phyloP scores from a whole-genome alignment of 2,329 filamentous ascomycete species.

The Diaporthe ilicicola region DNA sequence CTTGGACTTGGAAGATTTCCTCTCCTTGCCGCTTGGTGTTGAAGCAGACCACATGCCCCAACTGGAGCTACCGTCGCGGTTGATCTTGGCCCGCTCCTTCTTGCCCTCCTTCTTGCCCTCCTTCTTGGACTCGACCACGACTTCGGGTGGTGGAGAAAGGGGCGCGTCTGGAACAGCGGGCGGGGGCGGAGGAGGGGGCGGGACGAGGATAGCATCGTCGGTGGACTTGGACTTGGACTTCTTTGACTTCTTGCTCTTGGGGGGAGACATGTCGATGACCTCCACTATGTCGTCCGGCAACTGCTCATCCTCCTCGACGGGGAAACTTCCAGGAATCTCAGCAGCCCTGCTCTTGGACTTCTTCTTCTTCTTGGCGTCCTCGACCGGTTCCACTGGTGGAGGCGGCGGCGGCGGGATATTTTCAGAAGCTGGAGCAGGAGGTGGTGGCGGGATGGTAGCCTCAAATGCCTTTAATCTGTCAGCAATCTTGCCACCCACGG shows the following conservation, averaged over 20 bases:
- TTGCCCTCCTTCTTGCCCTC: slow-evolving; percentile 76
- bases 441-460: slow-evolving; percentile 45
- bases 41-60: slow-evolving; percentile 80
- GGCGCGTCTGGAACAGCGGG: slow-evolving; percentile 58
- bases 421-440: slow-evolving; percentile 37
- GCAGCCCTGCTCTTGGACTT: slow-evolving; percentile 46
- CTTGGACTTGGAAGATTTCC: slow-evolving; percentile 70
- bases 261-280: slow-evolving; percentile 58
- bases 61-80: slow-evolving; percentile 70
- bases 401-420: slow-evolving; percentile 49
- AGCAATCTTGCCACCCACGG: slow-evolving; percentile 60
- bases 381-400: slow-evolving; percentile 40
- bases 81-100: slow-evolving; percentile 81
- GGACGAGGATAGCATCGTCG: not conserved
- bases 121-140: slow-evolving; percentile 50
- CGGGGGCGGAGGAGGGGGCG: slow-evolving; percentile 13
- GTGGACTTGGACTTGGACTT: slow-evolving; percentile 38
- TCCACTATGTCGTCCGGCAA: slow-evolving; percentile 52
- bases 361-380: slow-evolving; percentile 51
- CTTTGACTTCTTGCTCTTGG: slow-evolving; percentile 47
- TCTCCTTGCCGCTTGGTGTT: slow-evolving; percentile 55
- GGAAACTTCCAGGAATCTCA: slow-evolving; percentile 66
- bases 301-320: slow-evolving; percentile 55
- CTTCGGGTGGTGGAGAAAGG: slow-evolving; percentile 61
- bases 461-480: slow-evolving; percentile 67